phyloP scores from a whole-genome alignment of 1,284 basidiomycete species.

The Taiwanofungus camphoratus region DNA sequence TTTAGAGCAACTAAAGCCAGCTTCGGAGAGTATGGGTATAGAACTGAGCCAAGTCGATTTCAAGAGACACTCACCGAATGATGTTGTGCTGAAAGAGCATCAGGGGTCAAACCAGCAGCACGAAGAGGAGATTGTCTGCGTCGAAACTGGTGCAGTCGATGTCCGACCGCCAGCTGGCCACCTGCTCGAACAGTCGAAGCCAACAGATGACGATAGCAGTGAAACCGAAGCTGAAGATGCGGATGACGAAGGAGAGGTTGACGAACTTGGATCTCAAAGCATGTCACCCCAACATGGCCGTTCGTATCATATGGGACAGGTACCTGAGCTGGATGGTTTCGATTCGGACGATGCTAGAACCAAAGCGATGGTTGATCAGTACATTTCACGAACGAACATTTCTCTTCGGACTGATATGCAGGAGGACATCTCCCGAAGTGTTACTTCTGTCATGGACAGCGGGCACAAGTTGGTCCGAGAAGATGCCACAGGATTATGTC shows the following conservation, averaged over 20 bases:
- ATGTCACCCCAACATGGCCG: no score
- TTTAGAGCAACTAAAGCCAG: not conserved
- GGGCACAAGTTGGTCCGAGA: not conserved
- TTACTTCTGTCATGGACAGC: no score
- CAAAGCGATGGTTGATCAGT: conserved; percentile 12
- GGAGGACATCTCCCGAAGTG: no score
- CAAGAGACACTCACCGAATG: conserved; percentile 11
- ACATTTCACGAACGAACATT: conserved; percentile 2
- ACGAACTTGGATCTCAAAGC: conserved; percentile 18
- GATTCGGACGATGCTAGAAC: conserved; percentile 20
- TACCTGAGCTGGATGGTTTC: conserved; percentile 3
- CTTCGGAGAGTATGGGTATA: not conserved
- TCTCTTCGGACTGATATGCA: not conserved
- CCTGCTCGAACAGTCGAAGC: no score
- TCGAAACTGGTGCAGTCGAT: no score
- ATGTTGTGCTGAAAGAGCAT: conserved; percentile 14
- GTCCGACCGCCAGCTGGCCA: no score
- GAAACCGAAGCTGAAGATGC: conserved; percentile 8
- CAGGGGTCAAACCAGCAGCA: conserved; percentile 3
- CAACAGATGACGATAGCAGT: not conserved
- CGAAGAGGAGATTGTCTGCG: no score
- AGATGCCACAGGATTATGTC: no score
- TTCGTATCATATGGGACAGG: no score
- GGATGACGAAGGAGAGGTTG: conserved; percentile 12
- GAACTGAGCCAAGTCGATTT: not conserved